Evolutionary conservation across 2,329 filamentous ascomycete genomes (phyloP).

Genomic region (Neofusicoccum sp.): DNA sequence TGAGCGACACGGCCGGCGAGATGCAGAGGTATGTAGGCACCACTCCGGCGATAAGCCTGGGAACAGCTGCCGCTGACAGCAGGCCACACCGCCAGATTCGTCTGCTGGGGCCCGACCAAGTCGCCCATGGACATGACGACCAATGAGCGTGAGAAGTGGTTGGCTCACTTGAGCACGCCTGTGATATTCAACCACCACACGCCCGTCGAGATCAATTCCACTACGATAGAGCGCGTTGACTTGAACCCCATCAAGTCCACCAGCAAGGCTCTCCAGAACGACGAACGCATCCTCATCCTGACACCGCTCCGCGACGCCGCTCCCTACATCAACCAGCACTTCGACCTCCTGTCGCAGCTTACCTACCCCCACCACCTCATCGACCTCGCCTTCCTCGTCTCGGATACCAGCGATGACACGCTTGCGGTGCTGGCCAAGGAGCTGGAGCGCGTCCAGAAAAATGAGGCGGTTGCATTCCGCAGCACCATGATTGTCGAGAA

Average conservation of each 20-base stretch:
- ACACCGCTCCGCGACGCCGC: conserved; percentile 92
- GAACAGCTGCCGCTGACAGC: background rate
- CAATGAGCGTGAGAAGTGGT: conserved; percentile 91
- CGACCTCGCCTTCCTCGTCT: conserved; percentile 91
- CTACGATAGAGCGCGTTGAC: conserved; percentile 76
- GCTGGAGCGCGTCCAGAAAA: conserved; percentile 81
- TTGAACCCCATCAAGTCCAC: conserved; percentile 86
- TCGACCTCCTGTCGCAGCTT: conserved; percentile 85
- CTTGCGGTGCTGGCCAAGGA: conserved; percentile 83
- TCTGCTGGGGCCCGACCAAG: conserved; percentile 94
- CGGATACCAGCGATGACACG: conserved; percentile 90
- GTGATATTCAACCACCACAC: conserved; percentile 96
- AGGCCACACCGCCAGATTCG: conserved; percentile 67
- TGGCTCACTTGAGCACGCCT: conserved; percentile 83
- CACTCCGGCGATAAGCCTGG: background rate
- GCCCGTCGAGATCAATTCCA: conserved; percentile 80
- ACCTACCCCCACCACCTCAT: conserved; percentile 95
- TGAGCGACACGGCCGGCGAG: conserved; percentile 77
- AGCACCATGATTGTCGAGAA: conserved; percentile 87
- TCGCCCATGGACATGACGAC: conserved; percentile 93
- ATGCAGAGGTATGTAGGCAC: conserved; percentile 76
- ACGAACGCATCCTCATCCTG: conserved; percentile 86
- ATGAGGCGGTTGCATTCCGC: conserved; percentile 79
- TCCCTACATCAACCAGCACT: conserved; percentile 81
- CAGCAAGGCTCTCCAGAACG: conserved; percentile 73